phyloP scores from a whole-genome alignment of 257 asterid genomes.

The Nicotiana obtusifolia region DNA sequence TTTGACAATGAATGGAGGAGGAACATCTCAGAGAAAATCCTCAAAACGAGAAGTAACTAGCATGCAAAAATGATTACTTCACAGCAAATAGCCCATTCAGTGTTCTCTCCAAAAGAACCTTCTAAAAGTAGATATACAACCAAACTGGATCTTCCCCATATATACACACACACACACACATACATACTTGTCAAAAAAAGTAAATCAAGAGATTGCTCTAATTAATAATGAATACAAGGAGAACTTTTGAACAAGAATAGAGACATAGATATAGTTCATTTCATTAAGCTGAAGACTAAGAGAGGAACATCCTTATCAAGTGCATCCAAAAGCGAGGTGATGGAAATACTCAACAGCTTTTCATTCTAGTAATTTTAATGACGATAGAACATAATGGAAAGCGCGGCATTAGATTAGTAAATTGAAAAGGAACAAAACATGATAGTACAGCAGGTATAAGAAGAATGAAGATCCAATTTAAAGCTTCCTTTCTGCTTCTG shows the following conservation, averaged over 20 bases:
- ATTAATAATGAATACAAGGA: neutral
- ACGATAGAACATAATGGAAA: neutral
- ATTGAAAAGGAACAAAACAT: neutral
- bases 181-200: too few relatives aligned
- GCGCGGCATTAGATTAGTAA: neutral
- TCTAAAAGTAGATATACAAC: neutral
- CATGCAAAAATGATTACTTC: neutral
- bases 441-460: neutral
- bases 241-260: neutral
- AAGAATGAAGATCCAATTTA: neutral
- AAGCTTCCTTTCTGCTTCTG: neutral
- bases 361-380: neutral
- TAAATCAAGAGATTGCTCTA: neutral
- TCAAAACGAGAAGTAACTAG: neutral
- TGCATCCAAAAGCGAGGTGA: neutral
- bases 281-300: neutral
- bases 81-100: neutral
- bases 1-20: slow-evolving; percentile 10
- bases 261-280: neutral
- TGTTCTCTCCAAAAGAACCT: neutral
- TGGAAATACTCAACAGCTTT: neutral
- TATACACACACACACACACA: too few relatives aligned
- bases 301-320: neutral
- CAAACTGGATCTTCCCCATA: neutral
- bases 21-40: neutral